A percentile compares a stretch with the other conserved stretches of the same genome.
These are phyloP conservation scores for Syzygium malaccense DNA, from an alignment of 441 rosid genomes.

Conservation along the genomic window DNA sequence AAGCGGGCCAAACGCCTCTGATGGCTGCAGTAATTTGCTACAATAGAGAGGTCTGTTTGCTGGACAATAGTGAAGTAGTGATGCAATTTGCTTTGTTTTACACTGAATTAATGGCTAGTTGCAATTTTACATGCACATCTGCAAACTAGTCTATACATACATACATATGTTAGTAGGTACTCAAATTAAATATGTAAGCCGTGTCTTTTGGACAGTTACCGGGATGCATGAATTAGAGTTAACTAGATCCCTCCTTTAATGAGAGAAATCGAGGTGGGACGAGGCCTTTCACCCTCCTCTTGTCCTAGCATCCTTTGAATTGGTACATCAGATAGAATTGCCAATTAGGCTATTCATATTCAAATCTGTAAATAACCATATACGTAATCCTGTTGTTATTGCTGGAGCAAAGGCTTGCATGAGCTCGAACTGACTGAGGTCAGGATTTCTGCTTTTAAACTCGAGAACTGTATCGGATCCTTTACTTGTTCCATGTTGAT, in stretches of 20 bases:
- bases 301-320: not conserved
- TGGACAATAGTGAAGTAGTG: not conserved
- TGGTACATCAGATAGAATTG: not conserved
- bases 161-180: not conserved
- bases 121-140: not conserved
- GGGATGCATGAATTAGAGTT: not conserved
- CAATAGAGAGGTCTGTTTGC: conserved; percentile 46
- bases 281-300: not conserved
- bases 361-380: not conserved
- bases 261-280: not conserved
- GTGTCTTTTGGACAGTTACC: not conserved
- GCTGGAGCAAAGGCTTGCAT: not conserved
- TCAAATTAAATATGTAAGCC: not conserved
- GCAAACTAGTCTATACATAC: not conserved
- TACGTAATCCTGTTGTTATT: not conserved
- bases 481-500: not conserved
- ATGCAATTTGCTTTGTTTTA: not conserved
- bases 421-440: not conserved
- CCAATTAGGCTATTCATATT: not conserved
- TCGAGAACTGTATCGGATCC: not conserved
- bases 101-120: not conserved
- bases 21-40: conserved; percentile 67
- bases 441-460: not conserved
- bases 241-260: not conserved
- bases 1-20: conserved; percentile 80